Percentiles rank a stretch among this genome's conserved stretches.
Evolutionary conservation across 1,139 yeast species (phyloP).

Genomic region (Ogataea hybrid): DNA sequence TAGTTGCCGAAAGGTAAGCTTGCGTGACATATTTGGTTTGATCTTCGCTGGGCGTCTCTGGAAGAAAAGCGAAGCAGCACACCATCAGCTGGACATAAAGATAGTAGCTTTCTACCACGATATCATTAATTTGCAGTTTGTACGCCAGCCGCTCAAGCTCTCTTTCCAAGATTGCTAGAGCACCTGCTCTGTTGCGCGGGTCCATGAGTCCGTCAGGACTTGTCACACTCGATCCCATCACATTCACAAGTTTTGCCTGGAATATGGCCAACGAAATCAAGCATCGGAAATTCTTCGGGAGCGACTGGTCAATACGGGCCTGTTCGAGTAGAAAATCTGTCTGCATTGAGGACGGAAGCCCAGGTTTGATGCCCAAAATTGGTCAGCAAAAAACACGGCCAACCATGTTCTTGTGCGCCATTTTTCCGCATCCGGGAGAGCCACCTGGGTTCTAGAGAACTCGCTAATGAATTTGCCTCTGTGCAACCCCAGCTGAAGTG

Average conservation of each 20-base stretch:
- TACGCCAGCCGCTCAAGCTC: slow-evolving; percentile 72
- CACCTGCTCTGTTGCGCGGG: slow-evolving; percentile 78
- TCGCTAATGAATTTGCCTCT: slow-evolving; percentile 90
- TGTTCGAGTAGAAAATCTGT: slow-evolving; percentile 81
- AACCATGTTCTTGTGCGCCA: slow-evolving; percentile 96
- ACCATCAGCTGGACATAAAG: slow-evolving; percentile 77
- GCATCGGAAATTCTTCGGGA: slow-evolving; percentile 74
- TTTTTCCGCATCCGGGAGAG: slow-evolving; percentile 85
- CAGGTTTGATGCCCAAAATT: slow-evolving; percentile 84
- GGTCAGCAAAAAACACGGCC: slow-evolving; percentile 83
- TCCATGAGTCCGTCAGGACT: slow-evolving; percentile 90
- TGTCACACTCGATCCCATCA: slow-evolving; percentile 87
- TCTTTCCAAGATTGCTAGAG: slow-evolving; percentile 70
- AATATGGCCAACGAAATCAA: slow-evolving; percentile 73
- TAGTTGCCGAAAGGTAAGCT: slow-evolving; percentile 79
- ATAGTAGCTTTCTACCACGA: slow-evolving; percentile 75
- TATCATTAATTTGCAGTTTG: slow-evolving; percentile 61
- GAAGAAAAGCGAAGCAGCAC: slow-evolving; percentile 87
- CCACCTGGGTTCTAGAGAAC: slow-evolving; percentile 85
- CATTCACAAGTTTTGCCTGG: slow-evolving; percentile 79
- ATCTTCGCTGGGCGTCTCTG: slow-evolving; percentile 87
- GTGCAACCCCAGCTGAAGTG: slow-evolving; percentile 89
- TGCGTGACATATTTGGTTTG: slow-evolving; percentile 82
- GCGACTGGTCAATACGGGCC: slow-evolving; percentile 64
- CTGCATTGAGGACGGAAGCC: slow-evolving; percentile 89